These are phyloP conservation scores for Polysphondylium violaceum DNA, from an alignment of 78 protist species.

Conservation along the genomic window DNA sequence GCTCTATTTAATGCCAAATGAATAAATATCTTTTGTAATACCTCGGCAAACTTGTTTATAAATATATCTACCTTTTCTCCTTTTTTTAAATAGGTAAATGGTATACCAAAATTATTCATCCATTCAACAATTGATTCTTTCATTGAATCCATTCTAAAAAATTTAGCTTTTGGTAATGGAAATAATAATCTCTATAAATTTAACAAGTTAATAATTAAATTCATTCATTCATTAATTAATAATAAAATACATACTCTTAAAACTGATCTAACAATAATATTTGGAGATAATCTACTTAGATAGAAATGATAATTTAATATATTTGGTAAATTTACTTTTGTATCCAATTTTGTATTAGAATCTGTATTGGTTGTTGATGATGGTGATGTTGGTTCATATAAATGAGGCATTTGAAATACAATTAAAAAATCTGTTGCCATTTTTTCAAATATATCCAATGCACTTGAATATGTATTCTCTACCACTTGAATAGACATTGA, in stretches of 20 bases:
- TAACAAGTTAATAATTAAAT: not conserved
- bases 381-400: slow-evolving; percentile 24
- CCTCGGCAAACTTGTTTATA: slow-evolving; percentile 22
- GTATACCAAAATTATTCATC: slow-evolving; percentile 68
- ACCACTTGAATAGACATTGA: not conserved
- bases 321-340: not conserved
- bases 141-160: slow-evolving; percentile 20
- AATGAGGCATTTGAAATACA: slow-evolving; percentile 45
- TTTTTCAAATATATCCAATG: slow-evolving; percentile 19
- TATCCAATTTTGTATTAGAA: too few species aligned
- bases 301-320: slow-evolving; percentile 53
- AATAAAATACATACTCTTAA: slow-evolving; percentile 2
- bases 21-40: slow-evolving; percentile 17
- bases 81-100: slow-evolving; percentile 6
- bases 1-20: slow-evolving; percentile 49
- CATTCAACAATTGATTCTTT: slow-evolving; percentile 29
- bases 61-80: not conserved
- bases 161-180: slow-evolving; percentile 25
- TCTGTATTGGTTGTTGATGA: slow-evolving; percentile 17
- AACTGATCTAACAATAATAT: slow-evolving; percentile 44
- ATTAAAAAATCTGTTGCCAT: slow-evolving; percentile 2
- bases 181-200: slow-evolving; percentile 33
- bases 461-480: not conserved
- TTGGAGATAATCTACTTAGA: slow-evolving; percentile 45
- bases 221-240: not conserved